Evolutionary conservation across 2,329 filamentous ascomycete species (phyloP), one percentile per base, ranked within the genome.

Genomic region (Colletotrichum sojae): DNA sequence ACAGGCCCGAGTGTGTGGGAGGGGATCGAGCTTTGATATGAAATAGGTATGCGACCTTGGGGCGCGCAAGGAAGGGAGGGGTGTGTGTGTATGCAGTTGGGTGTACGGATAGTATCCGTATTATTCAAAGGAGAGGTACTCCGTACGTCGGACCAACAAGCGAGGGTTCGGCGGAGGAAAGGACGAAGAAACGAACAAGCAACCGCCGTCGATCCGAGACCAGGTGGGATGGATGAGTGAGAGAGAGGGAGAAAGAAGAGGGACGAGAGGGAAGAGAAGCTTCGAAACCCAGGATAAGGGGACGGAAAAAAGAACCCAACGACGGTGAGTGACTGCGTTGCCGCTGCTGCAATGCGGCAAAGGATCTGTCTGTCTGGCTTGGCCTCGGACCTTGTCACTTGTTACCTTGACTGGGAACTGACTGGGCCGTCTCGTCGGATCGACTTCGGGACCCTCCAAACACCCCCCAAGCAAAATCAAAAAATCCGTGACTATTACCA

Each of bases 231-330:
- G 45, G 45, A 48, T 18, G 16, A n/a, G 45, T 48, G 45, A 48
- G 18, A 48, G 45, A n/a, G 16, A 18, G 49, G 27, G 31, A 51
- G 18, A 18, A 27, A 51, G 46, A 16, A 51, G 46, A 18, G 90
- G 93, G 75, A 83, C 82, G 54, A 51, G 18, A 18, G 90, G 93
- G 75, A 83, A 83, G 54, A 83, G 54, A 73, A 82, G 1, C 79
- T 92, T 3, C 89, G 91, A 93, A 71, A 86, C 87, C 4, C 90
- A 93, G 75, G 93, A 91, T 22, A 22, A 54, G 25, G 40, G 40
- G 20, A 22, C 15, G 48, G 25, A n/a, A 46, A 60, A 51, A 61
- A 54, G 46, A 62, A 1, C 15, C 31, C 31, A 36, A 36, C 31
- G 31, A 36, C 22, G 22, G 18, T 20, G 18, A 48, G 9, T 48